Base-by-base conservation (phyloP, 768 basidiomycete genomes). In the Cystofilobasidium capitatum region DNA sequence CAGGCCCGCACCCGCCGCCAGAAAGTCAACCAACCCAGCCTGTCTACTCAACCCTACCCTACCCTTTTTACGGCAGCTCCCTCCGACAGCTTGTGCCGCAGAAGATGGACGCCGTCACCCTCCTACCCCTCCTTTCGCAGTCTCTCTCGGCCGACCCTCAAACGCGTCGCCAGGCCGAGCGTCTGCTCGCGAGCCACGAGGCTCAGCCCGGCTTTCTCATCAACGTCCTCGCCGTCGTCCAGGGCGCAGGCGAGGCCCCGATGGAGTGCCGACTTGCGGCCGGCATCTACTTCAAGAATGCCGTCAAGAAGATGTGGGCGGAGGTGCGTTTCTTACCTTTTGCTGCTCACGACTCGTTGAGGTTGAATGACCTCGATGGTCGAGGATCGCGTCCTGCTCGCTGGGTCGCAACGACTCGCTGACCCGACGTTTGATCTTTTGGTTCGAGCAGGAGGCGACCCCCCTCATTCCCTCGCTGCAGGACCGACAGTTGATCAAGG, bases 251-350 rank as follows among this genome's bases (percentile, higher is more conserved):
- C 9, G 76, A 82, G 14, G 81, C 83, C 69, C 83, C 87, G 75
- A 84, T 85, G 72, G 79, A 88, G 0, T 83, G 88, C 37, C 80
- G 92, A 73, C 84, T 94, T 64, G 84, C 91, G 1, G 93, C 85
- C 2, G 87, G 88, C 61, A 86, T 97, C 39, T 92, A 88, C 78
- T 85, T 96, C 71, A 98, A 97, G 80, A 96, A 98, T 75, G 82
- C 87, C 54, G 83, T 91, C 67, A 91, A 88, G 76, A 81, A 83
- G 33, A 82, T 86, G 79, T 97, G 93, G 92, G 86, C 86, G 49
- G 90, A 92, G 81, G 91, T 89, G 54, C 33, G 83, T 79, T 2
- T 13, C 20, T 37, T 8, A 3, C 31, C 22, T 10, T 5, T 24
- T 49, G 44, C 26, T 6, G 44, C 20, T 4, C 14, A 6, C n/a